These are phyloP conservation scores for Hysterium pulicare DNA, from an alignment of 2,329 filamentous ascomycete genomes.

Conservation along the genomic window DNA sequence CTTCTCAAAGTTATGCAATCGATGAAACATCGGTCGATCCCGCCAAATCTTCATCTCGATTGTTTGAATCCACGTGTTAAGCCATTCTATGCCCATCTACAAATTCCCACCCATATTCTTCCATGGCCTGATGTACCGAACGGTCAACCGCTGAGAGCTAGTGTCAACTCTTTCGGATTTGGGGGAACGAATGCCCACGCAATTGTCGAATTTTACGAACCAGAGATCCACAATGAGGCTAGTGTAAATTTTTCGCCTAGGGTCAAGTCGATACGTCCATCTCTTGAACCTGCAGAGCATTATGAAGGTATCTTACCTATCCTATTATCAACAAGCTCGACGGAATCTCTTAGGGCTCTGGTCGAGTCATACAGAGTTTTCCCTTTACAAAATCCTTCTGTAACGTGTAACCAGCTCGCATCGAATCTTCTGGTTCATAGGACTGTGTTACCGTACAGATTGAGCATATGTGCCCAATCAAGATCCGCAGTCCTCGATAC, in stretches of 20 bases:
- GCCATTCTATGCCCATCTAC: neutral
- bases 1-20: slow-evolving; percentile 15
- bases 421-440: neutral
- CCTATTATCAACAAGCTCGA: neutral
- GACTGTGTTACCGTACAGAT: neutral
- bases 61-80: slow-evolving; percentile 7
- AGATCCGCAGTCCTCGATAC: neutral
- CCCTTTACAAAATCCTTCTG: neutral
- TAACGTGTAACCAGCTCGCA: neutral
- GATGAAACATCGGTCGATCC: slow-evolving; percentile 9
- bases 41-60: slow-evolving; percentile 10
- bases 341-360: neutral
- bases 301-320: neutral
- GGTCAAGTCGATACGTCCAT: neutral
- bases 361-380: neutral
- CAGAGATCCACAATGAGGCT: neutral
- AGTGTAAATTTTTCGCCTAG: neutral
- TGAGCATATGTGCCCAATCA: neutral
- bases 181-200: neutral
- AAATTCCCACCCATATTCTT: slow-evolving; percentile 2
- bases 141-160: neutral
- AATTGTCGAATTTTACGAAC: neutral
- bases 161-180: slow-evolving; percentile 1
- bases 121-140: neutral
- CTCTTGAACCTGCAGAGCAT: neutral